Evolutionary conservation across 768 basidiomycete genomes (phyloP), one percentile per base, ranked within the genome.

Genomic region (Hydnomerulius pinastri): DNA sequence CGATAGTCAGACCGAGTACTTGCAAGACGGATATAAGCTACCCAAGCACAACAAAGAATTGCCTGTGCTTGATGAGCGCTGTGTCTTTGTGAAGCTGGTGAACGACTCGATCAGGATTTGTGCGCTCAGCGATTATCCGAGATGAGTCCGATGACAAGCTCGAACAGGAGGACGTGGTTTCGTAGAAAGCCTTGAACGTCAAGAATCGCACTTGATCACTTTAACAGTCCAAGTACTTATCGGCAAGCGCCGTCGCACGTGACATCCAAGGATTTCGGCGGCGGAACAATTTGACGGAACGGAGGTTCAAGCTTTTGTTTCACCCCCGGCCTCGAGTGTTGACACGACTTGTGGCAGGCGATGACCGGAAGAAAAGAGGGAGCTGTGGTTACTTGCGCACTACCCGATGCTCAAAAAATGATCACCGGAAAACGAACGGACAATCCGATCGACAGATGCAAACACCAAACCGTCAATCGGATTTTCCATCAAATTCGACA

Each of bases 201-300:
- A 37, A 28, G 46, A 40, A 48, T 48, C 50, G 52, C 49, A n/a
- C 53, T 45, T 62, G 64, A 65, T 66, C 64, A 63, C 64, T 66
- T 65, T 66, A 64, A 66, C 64, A 57, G 59, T 57, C 52, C 56
- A 64, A 61, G 41, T 58, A 51, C 4, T 42, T 52, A 56, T 66
- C 63, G 63, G 63, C 64, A 66, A 66, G 64, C 59, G 48, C 64
- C 64, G 64, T 28, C 4, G 47, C 65, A 66, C 64, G 65, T 66
- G 64, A 67, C 52, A 45, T 24, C 45, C 43, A 20, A 45, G 32
- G 4, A 48, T 48, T 41, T 28, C 39, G 50, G 6, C 39, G 15
- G 29, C 39, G 39, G 39, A 41, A 41, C 33, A 35, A 11, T 6
- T 21, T 47, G 43, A 50, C 63, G 63, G 60, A 65, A 56, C 44